Conservation (phyloP, 495 filamentous ascomycete genomes). For the Trichocladium uniseriatum region DNA sequence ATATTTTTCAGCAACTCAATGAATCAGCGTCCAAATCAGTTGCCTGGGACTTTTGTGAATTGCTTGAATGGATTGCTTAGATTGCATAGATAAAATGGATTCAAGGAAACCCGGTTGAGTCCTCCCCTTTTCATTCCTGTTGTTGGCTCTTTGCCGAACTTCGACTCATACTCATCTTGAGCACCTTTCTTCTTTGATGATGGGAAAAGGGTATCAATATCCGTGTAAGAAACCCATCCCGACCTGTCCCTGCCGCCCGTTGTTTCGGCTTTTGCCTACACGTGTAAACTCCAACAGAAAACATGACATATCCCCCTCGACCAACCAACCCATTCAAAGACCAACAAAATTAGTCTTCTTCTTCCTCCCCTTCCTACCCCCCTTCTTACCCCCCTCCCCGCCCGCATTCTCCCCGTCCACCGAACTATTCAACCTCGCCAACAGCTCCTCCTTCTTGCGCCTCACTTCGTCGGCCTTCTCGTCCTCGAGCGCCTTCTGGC, state of each 20-base stretch:
- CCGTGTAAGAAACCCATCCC: background rate
- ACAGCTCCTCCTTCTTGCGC: conserved; percentile 44
- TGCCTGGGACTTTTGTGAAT: no score
- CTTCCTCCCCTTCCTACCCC: conserved; percentile 18
- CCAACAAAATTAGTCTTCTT: conserved; percentile 13
- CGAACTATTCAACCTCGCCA: conserved; percentile 36
- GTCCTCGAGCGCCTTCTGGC: conserved; percentile 37
- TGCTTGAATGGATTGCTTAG: no score
- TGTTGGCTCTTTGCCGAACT: no score
- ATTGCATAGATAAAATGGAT: no score
- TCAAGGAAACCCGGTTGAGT: no score
- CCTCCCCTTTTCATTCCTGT: no score
- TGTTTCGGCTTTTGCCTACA: no score
- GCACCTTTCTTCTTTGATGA: background rate
- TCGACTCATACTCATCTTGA: no score
- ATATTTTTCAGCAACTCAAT: no score
- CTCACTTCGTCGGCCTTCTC: conserved; percentile 38
- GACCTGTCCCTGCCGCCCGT: background rate
- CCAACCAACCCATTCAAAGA: conserved; percentile 1
- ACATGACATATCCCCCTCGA: no score
- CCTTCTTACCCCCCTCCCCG: conserved; percentile 32
- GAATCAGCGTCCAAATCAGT: no score
- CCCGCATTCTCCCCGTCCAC: conserved; percentile 24
- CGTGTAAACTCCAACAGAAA: no score
- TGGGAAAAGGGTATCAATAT: conserved; percentile 12